Percentiles rank a stretch among this genome's conserved stretches.
Evolutionary conservation across 768 basidiomycete species (phyloP).

Genomic region (Boletus insuetus): DNA sequence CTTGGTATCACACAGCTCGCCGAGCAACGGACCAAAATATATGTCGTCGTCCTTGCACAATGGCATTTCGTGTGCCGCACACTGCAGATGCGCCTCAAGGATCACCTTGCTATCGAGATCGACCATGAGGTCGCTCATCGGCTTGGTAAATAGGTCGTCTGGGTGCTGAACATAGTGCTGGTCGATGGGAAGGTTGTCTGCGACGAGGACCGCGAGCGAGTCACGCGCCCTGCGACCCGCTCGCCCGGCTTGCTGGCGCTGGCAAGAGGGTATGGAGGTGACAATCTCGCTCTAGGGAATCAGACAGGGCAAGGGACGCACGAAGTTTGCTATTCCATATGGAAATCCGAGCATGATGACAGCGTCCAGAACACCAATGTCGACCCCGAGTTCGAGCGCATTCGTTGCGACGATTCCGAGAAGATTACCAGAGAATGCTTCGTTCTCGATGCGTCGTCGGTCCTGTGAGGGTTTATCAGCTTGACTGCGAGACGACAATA

Average conservation of each 20-base stretch:
- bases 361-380: conserved; percentile 84
- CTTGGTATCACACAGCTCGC: conserved; percentile 56
- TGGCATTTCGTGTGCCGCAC: conserved; percentile 86
- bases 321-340: conserved; percentile 74
- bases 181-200: conserved; percentile 68
- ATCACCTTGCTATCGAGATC: conserved; percentile 74
- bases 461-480: conserved; percentile 44
- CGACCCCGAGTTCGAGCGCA: conserved; percentile 88
- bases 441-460: conserved; percentile 76
- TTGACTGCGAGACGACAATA: not conserved
- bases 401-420: conserved; percentile 89
- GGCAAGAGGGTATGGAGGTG: not conserved
- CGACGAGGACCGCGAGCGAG: conserved; percentile 71
- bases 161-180: conserved; percentile 71
- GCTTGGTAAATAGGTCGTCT: conserved; percentile 62
- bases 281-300: not conserved
- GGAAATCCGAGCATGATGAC: conserved; percentile 91
- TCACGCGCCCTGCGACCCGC: conserved; percentile 82
- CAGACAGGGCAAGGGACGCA: conserved; percentile 33
- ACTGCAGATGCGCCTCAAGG: conserved; percentile 84
- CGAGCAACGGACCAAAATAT: conserved; percentile 69
- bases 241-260: conserved; percentile 89
- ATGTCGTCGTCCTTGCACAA: conserved; percentile 57
- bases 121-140: conserved; percentile 60
- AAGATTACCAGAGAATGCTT: conserved; percentile 81